These are phyloP conservation scores for Citrus inodora DNA, from an alignment of 345 rosid genomes.

Conservation along the genomic window DNA sequence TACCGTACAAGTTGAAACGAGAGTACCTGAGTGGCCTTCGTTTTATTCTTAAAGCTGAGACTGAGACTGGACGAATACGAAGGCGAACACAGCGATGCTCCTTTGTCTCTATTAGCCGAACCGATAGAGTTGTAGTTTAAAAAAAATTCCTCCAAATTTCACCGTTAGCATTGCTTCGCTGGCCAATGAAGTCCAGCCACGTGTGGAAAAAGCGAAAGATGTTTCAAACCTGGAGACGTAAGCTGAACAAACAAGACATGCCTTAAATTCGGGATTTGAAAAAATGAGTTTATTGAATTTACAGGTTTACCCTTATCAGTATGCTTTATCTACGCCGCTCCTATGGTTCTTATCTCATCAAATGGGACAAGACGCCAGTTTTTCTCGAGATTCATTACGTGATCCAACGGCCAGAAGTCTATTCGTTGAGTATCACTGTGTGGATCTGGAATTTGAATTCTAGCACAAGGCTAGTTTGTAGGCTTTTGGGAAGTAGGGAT, in stretches of 20 bases:
- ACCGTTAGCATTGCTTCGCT: too few relatives aligned
- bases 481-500: neutral
- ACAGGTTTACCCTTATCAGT: neutral
- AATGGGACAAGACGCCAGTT: neutral
- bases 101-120: neutral
- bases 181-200: neutral
- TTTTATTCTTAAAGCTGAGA: neutral
- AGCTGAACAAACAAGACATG: neutral
- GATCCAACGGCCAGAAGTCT: neutral
- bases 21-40: conserved; percentile 3
- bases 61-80: too few relatives aligned
- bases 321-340: neutral
- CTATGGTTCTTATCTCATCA: neutral
- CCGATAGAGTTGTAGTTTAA: neutral
- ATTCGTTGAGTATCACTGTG: neutral
- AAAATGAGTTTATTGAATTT: neutral
- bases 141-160: neutral
- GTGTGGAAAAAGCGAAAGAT: neutral
- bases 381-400: neutral
- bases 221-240: neutral
- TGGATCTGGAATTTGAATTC: neutral
- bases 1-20: neutral
- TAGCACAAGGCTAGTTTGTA: neutral
- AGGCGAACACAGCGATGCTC: neutral
- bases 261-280: neutral